Percentiles rank a stretch among this genome's conserved stretches.
phyloP scores from a whole-genome alignment of 2,329 filamentous ascomycete genomes.

The Fusarium sp. region DNA sequence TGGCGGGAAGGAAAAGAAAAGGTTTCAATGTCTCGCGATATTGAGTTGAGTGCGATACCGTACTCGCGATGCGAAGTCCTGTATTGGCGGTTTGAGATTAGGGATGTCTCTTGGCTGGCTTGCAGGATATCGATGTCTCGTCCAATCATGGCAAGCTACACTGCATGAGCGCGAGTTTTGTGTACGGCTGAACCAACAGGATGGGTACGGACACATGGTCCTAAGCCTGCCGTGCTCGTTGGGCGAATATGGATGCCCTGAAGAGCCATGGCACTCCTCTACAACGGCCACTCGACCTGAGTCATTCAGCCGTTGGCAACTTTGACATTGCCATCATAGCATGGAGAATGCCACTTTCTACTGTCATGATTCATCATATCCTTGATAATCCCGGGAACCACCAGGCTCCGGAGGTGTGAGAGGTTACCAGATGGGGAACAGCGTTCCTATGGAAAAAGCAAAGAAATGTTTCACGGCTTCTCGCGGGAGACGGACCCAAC shows the following conservation, averaged over 20 bases:
- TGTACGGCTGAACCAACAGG: neutral
- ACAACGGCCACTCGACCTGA: neutral
- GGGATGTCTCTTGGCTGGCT: neutral
- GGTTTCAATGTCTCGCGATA: neutral
- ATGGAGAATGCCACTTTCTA: neutral
- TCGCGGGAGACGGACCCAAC: constrained; percentile 1
- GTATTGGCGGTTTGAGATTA: neutral
- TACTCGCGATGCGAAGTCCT: constrained; percentile 3
- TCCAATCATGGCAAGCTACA: neutral
- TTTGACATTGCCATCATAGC: neutral
- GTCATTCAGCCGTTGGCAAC: neutral
- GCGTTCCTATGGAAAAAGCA: constrained; percentile 22
- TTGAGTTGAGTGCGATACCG: neutral
- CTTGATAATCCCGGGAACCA: neutral
- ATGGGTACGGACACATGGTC: neutral
- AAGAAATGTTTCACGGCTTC: constrained; percentile 21
- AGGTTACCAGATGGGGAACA: constrained; percentile 17
- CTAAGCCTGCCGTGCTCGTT: neutral
- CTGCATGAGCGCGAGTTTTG: neutral
- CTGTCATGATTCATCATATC: neutral
- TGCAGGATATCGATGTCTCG: neutral
- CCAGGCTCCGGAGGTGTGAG: neutral
- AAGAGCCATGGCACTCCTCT: neutral
- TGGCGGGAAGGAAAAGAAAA: constrained; percentile 3
- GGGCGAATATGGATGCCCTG: neutral